Evolutionary conservation across 345 rosid genomes (phyloP), one percentile per base, ranked within the genome.

Genomic region (Populus deltoides): DNA sequence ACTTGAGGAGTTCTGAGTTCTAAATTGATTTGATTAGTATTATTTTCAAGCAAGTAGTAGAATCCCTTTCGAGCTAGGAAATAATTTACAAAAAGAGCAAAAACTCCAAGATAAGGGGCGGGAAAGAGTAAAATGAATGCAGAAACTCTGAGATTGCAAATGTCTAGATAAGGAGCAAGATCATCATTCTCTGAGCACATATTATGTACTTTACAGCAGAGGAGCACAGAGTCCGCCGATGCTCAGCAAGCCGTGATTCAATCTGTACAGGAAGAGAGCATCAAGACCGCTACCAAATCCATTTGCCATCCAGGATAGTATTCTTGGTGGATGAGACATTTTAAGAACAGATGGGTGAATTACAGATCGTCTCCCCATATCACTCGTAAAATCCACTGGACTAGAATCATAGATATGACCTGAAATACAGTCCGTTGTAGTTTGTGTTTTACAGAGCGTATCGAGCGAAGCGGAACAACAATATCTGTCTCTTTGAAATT

Each of bases 181-280:
- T 29, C 31, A 29, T 29, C 31, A 29, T 29, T 33, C 35, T 33
- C 35, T 33, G 5, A 33, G 5, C 35, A 33, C 35, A 33, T 53
- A 17, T 36, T 71, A 63, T 78, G 53, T 61, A 85, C 92, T 92
- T 88, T 33, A 95, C 99, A 59, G 90, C 84, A 55, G 99, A 88
- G 43, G 97, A 89, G 87, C 93, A 93, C 35, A 95, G 86, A 74
- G 96, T 93, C 88, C 89, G 98, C 99, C 99, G 93, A 79, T 80
- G n/a, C 81, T 91, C 92, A 45, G 97, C 94, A 73, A 97, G 92
- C 65, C 92, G 92, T 36, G 98, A 87, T 83, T 93, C 99, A 86
- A 95, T 85, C 91, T 86, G 85, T 73, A 84, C 77, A 93, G 90
- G 85, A 95, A 95, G 84, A 95, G 88, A 81, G 88, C 86, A 86